A percentile compares a stretch with the other conserved stretches of the same genome.
Evolutionary conservation across 768 basidiomycete species (phyloP).

Genomic region (Hortiboletus campestris): DNA sequence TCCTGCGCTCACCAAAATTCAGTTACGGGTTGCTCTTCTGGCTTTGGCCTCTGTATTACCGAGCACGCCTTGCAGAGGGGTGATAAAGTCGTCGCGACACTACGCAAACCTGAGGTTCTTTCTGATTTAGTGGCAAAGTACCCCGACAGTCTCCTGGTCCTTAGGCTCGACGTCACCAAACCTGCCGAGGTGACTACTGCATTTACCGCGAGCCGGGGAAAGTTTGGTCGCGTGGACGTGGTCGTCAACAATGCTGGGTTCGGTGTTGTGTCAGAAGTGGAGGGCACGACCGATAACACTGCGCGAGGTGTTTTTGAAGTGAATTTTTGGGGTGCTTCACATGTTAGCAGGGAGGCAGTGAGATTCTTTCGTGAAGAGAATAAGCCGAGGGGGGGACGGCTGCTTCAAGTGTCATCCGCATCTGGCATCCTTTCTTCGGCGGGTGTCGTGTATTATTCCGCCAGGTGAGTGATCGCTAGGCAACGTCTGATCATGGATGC

Average conservation of each 20-base stretch:
- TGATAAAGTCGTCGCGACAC: slow-evolving; percentile 42
- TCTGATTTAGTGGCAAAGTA: slow-evolving; percentile 27
- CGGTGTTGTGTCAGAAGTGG: slow-evolving; percentile 33
- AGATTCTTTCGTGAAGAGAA: slow-evolving; percentile 24
- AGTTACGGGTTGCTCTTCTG: slow-evolving; percentile 43
- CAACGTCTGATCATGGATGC: background rate
- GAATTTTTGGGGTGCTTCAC: slow-evolving; percentile 44
- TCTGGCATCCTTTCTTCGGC: slow-evolving; percentile 24
- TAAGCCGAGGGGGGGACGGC: slow-evolving; percentile 35
- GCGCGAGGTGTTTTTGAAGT: slow-evolving; percentile 41
- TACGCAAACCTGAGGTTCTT: slow-evolving; percentile 37
- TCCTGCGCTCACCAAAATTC: background rate
- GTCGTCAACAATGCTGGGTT: slow-evolving; percentile 31
- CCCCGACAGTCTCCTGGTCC: slow-evolving; percentile 32
- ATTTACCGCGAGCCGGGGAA: slow-evolving; percentile 31
- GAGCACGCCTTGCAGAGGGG: slow-evolving; percentile 35
- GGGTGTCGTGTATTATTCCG: slow-evolving; percentile 20
- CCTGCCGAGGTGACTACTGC: slow-evolving; percentile 31
- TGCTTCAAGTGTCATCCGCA: slow-evolving; percentile 37
- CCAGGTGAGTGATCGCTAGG: slow-evolving; percentile 11
- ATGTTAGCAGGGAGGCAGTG: slow-evolving; percentile 37
- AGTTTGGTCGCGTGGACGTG: slow-evolving; percentile 31
- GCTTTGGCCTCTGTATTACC: slow-evolving; percentile 36
- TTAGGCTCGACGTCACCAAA: slow-evolving; percentile 41
- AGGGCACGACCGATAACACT: slow-evolving; percentile 32